phyloP scores from a whole-genome alignment of 2,329 filamentous ascomycete genomes.

The Aureobasidium musti region DNA sequence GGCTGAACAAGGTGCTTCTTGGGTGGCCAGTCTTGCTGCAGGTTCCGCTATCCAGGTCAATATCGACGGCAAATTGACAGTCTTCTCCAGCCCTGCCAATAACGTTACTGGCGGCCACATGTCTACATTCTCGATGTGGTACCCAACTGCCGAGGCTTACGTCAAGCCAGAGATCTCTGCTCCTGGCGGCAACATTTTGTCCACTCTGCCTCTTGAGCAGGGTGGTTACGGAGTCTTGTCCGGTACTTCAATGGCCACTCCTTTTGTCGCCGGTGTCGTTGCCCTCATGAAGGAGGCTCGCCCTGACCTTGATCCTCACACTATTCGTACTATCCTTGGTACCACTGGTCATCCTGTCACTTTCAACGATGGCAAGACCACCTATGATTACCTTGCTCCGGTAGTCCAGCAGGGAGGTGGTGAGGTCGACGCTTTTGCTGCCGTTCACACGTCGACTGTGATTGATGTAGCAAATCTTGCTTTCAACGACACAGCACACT shows the following conservation, averaged over 20 bases:
- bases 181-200: constrained; percentile 60
- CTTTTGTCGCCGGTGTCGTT: constrained; percentile 55
- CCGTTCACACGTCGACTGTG: constrained; percentile 56
- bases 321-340: constrained; percentile 37
- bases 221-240: constrained; percentile 55
- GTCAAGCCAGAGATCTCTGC: constrained; percentile 60
- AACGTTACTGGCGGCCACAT: constrained; percentile 52
- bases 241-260: constrained; percentile 63
- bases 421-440: constrained; percentile 61
- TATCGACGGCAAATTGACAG: constrained; percentile 33
- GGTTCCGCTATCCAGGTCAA: constrained; percentile 33
- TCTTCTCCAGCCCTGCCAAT: constrained; percentile 33
- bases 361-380: constrained; percentile 38
- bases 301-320: constrained; percentile 36
- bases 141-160: constrained; percentile 61
- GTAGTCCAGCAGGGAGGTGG: constrained; percentile 63
- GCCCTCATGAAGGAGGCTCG: constrained; percentile 39
- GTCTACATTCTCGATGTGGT: constrained; percentile 60
- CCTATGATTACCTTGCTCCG: constrained; percentile 45
- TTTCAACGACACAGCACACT: constrained; percentile 66
- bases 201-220: constrained; percentile 53
- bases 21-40: constrained; percentile 32
- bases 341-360: constrained; percentile 35
- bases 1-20: constrained; percentile 34
- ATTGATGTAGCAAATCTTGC: constrained; percentile 60